Evolutionary conservation across 306 rosid species (phyloP).

Genomic region (Acacia acuminata): DNA sequence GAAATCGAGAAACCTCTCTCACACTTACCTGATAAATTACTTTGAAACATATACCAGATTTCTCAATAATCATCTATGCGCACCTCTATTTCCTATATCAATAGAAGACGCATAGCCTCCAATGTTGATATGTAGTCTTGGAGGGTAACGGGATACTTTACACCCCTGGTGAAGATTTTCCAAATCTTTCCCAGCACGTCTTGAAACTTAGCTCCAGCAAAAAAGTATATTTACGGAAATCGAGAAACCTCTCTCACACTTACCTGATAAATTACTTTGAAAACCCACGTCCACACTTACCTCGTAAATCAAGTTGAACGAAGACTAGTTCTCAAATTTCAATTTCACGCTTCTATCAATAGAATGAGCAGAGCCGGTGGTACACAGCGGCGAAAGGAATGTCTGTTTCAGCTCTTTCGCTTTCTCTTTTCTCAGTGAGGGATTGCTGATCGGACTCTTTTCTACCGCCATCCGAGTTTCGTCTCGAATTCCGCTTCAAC

Average conservation of each 20-base stretch:
- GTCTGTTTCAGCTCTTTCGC: neutral
- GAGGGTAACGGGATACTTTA: neutral
- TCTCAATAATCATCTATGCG: too few species aligned
- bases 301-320: too few species aligned
- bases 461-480: neutral
- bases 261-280: too few species aligned
- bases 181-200: neutral
- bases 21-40: too few species aligned
- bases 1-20: too few species aligned
- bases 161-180: conserved; percentile 5
- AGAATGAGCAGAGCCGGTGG: neutral
- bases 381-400: neutral
- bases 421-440: neutral
- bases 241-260: too few species aligned
- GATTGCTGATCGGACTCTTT: neutral
- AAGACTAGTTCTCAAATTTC: neutral
- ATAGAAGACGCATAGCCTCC: too few species aligned
- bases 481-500: too few species aligned
- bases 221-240: too few species aligned
- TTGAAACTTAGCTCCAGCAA: conserved; percentile 25
- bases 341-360: neutral
- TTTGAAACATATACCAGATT: too few species aligned
- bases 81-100: too few species aligned
- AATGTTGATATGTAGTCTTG: conserved; percentile 13
- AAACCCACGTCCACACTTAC: too few species aligned